These are phyloP conservation scores for Aspergillus glaucus DNA, from an alignment of 2,329 filamentous ascomycete species.

Conservation along the genomic window DNA sequence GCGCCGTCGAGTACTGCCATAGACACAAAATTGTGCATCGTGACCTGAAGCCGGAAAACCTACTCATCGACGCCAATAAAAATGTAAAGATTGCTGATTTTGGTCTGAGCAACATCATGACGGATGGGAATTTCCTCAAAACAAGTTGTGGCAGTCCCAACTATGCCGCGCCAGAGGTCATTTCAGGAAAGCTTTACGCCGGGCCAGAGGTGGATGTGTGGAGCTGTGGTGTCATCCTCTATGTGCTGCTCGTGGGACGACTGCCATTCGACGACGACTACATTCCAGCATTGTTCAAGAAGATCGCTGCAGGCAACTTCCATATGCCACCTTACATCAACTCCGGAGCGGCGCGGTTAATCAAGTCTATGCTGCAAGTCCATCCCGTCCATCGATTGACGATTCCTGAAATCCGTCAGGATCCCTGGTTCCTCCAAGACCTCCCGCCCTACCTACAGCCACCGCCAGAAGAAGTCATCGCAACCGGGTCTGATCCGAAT, in stretches of 20 bases:
- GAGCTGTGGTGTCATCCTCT: slow-evolving; percentile 60
- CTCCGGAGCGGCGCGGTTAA: slow-evolving; percentile 64
- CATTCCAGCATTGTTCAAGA: slow-evolving; percentile 94
- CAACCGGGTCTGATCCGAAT: slow-evolving; percentile 88
- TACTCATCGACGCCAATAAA: slow-evolving; percentile 87
- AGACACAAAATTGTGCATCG: slow-evolving; percentile 98
- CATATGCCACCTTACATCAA: slow-evolving; percentile 89
- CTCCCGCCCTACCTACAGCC: slow-evolving; percentile 80
- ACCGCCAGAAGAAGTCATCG: slow-evolving; percentile 84
- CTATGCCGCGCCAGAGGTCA: slow-evolving; percentile 95
- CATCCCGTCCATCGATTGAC: slow-evolving; percentile 92
- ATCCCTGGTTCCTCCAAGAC: slow-evolving; percentile 89
- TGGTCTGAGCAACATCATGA: slow-evolving; percentile 99
- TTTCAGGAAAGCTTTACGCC: slow-evolving; percentile 94
- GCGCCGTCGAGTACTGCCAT: slow-evolving; percentile 97
- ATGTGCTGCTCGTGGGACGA: slow-evolving; percentile 58
- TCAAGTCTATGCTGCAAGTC: slow-evolving; percentile 89
- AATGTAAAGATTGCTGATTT: slow-evolving; percentile 99
- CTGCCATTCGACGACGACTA: slow-evolving; percentile 98
- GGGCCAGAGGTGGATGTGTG: slow-evolving; percentile 96
- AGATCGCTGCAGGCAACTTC: slow-evolving; percentile 92
- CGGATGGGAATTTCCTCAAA: slow-evolving; percentile 97
- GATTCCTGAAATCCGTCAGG: slow-evolving; percentile 84
- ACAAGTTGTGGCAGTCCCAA: slow-evolving; percentile 98
- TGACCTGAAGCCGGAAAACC: slow-evolving; percentile 94